Percentiles rank a stretch among this genome's conserved stretches.
phyloP scores from a whole-genome alignment of 2,329 filamentous ascomycete species.

The Pseudonectria buxi region DNA sequence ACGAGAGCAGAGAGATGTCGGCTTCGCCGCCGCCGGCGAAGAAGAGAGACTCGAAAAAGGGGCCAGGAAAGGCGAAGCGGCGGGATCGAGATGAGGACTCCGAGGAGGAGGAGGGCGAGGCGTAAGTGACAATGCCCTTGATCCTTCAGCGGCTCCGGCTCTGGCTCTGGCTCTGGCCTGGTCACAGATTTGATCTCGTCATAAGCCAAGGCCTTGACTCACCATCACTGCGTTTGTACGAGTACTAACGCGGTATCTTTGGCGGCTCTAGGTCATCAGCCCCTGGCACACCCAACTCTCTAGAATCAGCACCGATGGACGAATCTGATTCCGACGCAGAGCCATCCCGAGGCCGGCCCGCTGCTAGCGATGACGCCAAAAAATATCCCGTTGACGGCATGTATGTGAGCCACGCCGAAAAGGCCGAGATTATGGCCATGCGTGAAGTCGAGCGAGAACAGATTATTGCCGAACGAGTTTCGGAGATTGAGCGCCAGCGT shows the following conservation, averaged over 20 bases:
- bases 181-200: neutral
- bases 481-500: conserved; percentile 72
- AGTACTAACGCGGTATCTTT: conserved; percentile 9
- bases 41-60: conserved; percentile 24
- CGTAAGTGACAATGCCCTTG: conserved; percentile 27
- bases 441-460: conserved; percentile 88
- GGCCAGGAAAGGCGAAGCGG: conserved; percentile 37
- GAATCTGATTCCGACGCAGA: conserved; percentile 64
- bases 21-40: conserved; percentile 42
- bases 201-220: neutral
- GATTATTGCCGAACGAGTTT: conserved; percentile 78
- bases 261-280: conserved; percentile 55
- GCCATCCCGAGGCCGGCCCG: conserved; percentile 37
- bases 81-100: conserved; percentile 35
- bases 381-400: conserved; percentile 85
- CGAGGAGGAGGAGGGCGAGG: conserved; percentile 63
- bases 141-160: neutral
- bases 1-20: conserved; percentile 48
- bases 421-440: conserved; percentile 73
- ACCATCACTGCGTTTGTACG: neutral
- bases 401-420: conserved; percentile 67
- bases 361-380: conserved; percentile 51
- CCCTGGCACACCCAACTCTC: conserved; percentile 64
- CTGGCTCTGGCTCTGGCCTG: neutral
- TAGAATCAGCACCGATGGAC: conserved; percentile 81